phyloP scores from a whole-genome alignment of 306 rosid genomes.

The Carpinus viminea region DNA sequence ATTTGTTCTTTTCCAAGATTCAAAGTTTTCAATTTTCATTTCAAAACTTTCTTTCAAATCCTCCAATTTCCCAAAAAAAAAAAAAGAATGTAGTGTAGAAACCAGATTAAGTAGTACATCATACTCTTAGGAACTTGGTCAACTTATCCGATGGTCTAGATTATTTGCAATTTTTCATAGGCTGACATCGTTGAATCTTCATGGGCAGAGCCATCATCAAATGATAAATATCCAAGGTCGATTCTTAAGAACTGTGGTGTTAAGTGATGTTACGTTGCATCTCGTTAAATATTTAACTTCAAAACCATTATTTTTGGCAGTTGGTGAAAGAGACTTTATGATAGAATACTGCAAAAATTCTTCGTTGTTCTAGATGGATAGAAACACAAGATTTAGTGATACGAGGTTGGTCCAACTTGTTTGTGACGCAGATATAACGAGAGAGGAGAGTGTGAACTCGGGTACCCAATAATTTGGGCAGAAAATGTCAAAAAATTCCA shows the following conservation, averaged over 20 bases:
- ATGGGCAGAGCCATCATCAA: not conserved
- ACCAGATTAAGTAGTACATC: not conserved
- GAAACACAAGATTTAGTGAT: not conserved
- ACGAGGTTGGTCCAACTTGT: not conserved
- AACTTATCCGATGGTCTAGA: not conserved
- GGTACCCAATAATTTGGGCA: too few relatives aligned
- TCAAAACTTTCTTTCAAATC: too few relatives aligned
- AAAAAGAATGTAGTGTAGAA: too few relatives aligned
- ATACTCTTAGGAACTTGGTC: not conserved
- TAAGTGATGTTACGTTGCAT: not conserved
- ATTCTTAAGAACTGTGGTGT: too few relatives aligned
- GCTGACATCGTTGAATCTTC: not conserved
- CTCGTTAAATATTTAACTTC: not conserved
- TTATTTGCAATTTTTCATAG: not conserved
- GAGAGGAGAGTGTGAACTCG: too few relatives aligned
- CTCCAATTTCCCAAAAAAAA: too few relatives aligned
- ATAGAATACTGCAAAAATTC: not conserved
- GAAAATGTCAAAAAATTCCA: too few relatives aligned
- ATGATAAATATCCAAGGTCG: not conserved
- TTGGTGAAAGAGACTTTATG: not conserved
- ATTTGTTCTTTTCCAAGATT: not conserved
- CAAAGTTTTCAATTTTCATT: not conserved
- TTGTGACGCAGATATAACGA: not conserved
- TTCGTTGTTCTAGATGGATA: too few relatives aligned
- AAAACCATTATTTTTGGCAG: not conserved